These are phyloP conservation scores for Gossypium herbaceum DNA, from an alignment of 345 rosid species.

Conservation along the genomic window DNA sequence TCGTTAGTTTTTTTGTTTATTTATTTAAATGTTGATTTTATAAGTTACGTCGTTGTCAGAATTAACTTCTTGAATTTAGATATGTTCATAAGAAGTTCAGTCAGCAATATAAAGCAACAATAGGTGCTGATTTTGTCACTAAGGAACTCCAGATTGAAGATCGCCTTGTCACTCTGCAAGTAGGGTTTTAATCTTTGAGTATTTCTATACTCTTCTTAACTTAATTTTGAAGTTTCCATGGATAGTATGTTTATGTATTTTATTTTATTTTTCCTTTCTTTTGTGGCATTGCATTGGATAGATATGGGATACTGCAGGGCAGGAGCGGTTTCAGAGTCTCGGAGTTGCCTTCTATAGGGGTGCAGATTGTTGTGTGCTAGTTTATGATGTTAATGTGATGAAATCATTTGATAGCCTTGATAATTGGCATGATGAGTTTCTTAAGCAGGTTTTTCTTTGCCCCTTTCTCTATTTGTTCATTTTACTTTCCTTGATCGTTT, in stretches of 20 bases:
- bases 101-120: constrained; percentile 95
- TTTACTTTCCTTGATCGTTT: constrained; percentile 10
- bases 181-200: constrained; percentile 25
- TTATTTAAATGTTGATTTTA: background rate
- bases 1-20: background rate
- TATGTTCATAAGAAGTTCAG: constrained; percentile 90
- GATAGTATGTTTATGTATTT: background rate
- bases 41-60: background rate
- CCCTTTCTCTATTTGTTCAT: background rate
- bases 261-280: background rate
- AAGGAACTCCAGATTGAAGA: constrained; percentile 94
- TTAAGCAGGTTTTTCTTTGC: constrained; percentile 64
- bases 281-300: constrained; percentile 18
- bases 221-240: background rate
- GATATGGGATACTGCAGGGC: constrained; percentile 99
- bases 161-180: constrained; percentile 85
- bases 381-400: constrained; percentile 85
- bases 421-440: constrained; percentile 96
- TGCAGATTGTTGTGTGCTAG: constrained; percentile 91
- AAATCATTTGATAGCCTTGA: constrained; percentile 86
- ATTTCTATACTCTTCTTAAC: background rate
- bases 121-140: constrained; percentile 97
- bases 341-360: constrained; percentile 98
- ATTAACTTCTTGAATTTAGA: constrained; percentile 34
- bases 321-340: constrained; percentile 93